Percentiles rank a stretch among this genome's conserved stretches.
These are phyloP conservation scores for Adansonia grandidieri DNA, from an alignment of 441 rosid species.

Conservation along the genomic window DNA sequence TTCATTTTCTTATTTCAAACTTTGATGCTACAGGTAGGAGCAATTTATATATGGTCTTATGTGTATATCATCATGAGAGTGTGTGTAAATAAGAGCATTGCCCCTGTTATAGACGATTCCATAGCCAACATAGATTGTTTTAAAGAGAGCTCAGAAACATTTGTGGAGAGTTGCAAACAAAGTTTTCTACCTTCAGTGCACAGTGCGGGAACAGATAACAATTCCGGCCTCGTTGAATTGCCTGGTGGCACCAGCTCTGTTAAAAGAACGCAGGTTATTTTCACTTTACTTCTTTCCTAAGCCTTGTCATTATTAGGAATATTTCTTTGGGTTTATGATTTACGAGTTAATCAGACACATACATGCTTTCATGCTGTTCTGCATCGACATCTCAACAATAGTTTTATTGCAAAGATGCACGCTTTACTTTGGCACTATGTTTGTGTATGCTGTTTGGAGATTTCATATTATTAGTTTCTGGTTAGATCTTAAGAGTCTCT, in stretches of 20 bases:
- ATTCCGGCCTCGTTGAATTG: constrained; percentile 21
- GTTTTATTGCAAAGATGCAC: too few relatives aligned
- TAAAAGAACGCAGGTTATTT: constrained; percentile 35
- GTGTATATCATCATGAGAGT: constrained; percentile 35
- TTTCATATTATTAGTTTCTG: too few relatives aligned
- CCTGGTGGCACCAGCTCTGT: constrained; percentile 24
- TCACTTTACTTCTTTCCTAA: background rate
- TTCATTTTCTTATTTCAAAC: background rate
- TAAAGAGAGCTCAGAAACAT: background rate
- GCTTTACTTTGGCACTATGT: too few relatives aligned
- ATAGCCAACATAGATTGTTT: background rate
- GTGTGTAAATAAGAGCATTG: constrained; percentile 25
- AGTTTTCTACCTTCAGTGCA: constrained; percentile 52
- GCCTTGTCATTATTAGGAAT: background rate
- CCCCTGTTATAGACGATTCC: background rate
- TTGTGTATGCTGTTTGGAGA: too few relatives aligned
- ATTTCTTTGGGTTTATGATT: background rate
- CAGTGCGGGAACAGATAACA: constrained; percentile 17
- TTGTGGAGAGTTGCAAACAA: constrained; percentile 36
- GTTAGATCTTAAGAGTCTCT: background rate
- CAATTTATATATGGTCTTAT: constrained; percentile 44
- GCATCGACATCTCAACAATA: too few relatives aligned
- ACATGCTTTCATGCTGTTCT: background rate
- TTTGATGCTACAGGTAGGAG: constrained; percentile 33
- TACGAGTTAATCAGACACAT: background rate